Percentiles rank a stretch among this genome's conserved stretches.
Conservation (phyloP, 2,329 filamentous ascomycete genomes). For the Dactylella cylindrospora region DNA sequence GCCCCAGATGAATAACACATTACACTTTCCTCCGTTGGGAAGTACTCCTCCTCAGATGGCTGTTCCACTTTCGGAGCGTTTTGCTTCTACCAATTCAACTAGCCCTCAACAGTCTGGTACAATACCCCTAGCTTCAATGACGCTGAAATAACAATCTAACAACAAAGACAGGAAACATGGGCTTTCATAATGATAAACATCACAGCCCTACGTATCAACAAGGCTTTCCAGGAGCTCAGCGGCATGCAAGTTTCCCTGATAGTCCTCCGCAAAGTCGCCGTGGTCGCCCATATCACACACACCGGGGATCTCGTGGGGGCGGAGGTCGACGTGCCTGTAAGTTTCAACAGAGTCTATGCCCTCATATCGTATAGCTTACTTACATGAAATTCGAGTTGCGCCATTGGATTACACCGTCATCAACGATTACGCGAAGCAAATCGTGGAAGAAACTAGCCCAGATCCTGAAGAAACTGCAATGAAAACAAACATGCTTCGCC, state of each 20-base stretch:
- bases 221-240: conserved; percentile 12
- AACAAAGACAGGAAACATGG: conserved; percentile 6
- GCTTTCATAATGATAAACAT: conserved; percentile 18
- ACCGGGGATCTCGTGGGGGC: conserved; percentile 20
- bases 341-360: not conserved
- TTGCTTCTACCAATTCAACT: conserved; percentile 7
- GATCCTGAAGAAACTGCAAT: conserved; percentile 18
- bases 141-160: not conserved
- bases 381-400: not conserved
- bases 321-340: conserved; percentile 18
- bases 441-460: conserved; percentile 28
- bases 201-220: conserved; percentile 9
- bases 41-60: conserved; percentile 20
- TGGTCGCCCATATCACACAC: conserved; percentile 13
- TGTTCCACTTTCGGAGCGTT: conserved; percentile 21
- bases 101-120: conserved; percentile 26
- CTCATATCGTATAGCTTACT: not conserved
- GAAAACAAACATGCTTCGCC: conserved; percentile 23
- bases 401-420: conserved; percentile 27
- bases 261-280: conserved; percentile 33
- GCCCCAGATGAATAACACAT: conserved; percentile 37
- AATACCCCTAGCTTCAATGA: not conserved
- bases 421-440: conserved; percentile 22
- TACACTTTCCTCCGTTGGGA: conserved; percentile 39
- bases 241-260: conserved; percentile 8